A percentile compares a stretch with the other conserved stretches of the same genome.
Evolutionary conservation across 768 basidiomycete genomes (phyloP).

Genomic region (Gymnopilus dilepis): DNA sequence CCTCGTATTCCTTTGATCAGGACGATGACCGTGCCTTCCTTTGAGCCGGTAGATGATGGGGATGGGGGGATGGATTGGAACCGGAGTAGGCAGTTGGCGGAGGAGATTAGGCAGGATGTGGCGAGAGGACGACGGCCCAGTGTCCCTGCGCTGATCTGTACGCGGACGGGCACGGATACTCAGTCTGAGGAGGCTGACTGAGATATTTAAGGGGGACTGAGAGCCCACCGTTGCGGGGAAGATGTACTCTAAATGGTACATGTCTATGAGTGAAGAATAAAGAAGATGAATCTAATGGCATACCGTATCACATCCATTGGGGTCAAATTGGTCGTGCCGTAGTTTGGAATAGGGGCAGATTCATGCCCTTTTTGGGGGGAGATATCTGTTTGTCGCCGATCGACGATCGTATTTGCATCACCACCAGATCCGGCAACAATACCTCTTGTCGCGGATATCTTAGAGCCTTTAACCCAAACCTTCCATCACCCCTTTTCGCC

Average conservation of each 20-base stretch:
- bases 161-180: slow-evolving; percentile 27
- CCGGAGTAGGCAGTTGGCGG: slow-evolving; percentile 37
- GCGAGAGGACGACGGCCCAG: slow-evolving; percentile 33
- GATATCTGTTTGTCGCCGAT: background rate
- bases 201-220: too few relatives aligned
- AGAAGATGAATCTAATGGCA: too few relatives aligned
- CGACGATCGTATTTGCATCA: background rate
- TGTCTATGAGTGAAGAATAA: too few relatives aligned
- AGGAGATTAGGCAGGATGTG: slow-evolving; percentile 34
- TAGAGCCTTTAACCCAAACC: too few relatives aligned
- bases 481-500: too few relatives aligned
- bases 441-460: too few relatives aligned
- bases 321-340: too few relatives aligned
- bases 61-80: slow-evolving; percentile 42
- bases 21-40: slow-evolving; percentile 28
- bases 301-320: too few relatives aligned
- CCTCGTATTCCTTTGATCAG: slow-evolving; percentile 8
- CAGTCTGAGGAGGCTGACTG: background rate
- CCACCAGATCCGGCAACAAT: too few relatives aligned
- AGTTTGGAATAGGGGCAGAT: too few relatives aligned
- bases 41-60: slow-evolving; percentile 36
- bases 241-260: too few relatives aligned
- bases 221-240: too few relatives aligned
- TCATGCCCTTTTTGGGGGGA: background rate
- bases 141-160: slow-evolving; percentile 39